Base-by-base conservation (phyloP, 805 yeast genomes). In the Wickerhamiella allomyrinae region DNA sequence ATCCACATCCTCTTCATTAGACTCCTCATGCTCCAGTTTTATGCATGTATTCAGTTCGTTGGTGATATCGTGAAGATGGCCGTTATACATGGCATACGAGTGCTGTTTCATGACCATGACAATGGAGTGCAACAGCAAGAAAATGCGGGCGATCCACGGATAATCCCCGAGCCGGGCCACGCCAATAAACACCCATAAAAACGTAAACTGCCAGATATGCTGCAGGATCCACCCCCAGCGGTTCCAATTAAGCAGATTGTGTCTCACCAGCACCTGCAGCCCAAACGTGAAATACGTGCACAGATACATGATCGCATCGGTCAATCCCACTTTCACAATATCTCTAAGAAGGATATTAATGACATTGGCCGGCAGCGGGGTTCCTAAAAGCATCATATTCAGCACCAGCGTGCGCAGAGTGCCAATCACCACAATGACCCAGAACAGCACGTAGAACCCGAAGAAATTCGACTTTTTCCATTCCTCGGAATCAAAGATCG, bases 61-160 rank as follows among this genome's bases (percentile, higher is more conserved):
- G n/a, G 46, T 45, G 3, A 52, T 45, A 50, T 57, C 29, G 14
- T 45, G 83, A 45, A 91, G 63, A 57, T 89, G 85, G 0, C 97
- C 98, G 56, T 87, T 87, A 63, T 77, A 91, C 55, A 82, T 86
- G 2, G 84, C 84, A 57, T 78, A 91, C 2, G 97, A 86, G 59
- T 91, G 97, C 76, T 80, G 79, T 58, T 91, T 91, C 99, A 91
- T 91, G 51, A 93, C 57, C 49, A 86, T 66, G 2, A 91, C 97
- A 39, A 85, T 66, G 9, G 86, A 74, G 57, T 91, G 98, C 40
- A 91, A 65, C 46, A 84, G 72, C 47, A 91, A 62, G 54, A 84
- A 91, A 34, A 87, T 87, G 55, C 77, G 77, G 2, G 85, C 94
- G 39, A 87, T 81, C 98, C 98, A 91, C 10, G 93, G 85, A 53